Base-by-base conservation (phyloP, 2,329 filamentous ascomycete genomes). In the Aspergillus sp. region DNA sequence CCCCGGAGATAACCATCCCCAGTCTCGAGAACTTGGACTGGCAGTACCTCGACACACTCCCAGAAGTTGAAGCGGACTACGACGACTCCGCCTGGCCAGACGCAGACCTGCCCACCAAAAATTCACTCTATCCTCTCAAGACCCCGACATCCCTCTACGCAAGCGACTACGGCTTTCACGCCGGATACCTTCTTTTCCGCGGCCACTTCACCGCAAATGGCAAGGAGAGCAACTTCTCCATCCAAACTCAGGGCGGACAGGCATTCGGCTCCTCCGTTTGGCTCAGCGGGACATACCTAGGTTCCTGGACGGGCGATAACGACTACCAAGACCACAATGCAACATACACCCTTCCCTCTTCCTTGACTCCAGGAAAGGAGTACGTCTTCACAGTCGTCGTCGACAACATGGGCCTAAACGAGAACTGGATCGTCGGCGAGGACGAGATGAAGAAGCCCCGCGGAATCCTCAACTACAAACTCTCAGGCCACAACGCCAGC, bases 121-220 rank as follows among this genome's bases (percentile, higher is more conserved):
- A 91, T 70, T 84, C 82, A 0, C 76, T 79, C 17, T 67, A 74
- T 21, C 75, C 81, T 2, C 74, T 88, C 2, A 81, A 77, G 0
- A 92, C 90, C 0, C 86, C 88, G 0, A 86, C 83, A 0, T 87
- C 84, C 0, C 81, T 93, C 0, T 90, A 88, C 66, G 81, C 81
- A 0, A 84, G 84, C 15, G 90, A 93, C 71, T 93, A 93, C 66
- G 89, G 89, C 23, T 93, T 86, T 73, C 81, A 90, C 69, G 81
- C 85, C 0, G 89, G 90, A 3, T 84, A 83, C 1, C 78, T 92
- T 0, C 64, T 93, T 48, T 93, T 84, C 77, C 84, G 89, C 2
- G 90, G 89, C 0, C 80, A 85, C 62, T 93, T 93, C 69, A 81
- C 77, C 1, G 84, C 89, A 4, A 81, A 77, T 1, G 87, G 87